Base-by-base conservation (phyloP, 2,329 filamentous ascomycete species). In the Pseudogymnoascus sp. region DNA sequence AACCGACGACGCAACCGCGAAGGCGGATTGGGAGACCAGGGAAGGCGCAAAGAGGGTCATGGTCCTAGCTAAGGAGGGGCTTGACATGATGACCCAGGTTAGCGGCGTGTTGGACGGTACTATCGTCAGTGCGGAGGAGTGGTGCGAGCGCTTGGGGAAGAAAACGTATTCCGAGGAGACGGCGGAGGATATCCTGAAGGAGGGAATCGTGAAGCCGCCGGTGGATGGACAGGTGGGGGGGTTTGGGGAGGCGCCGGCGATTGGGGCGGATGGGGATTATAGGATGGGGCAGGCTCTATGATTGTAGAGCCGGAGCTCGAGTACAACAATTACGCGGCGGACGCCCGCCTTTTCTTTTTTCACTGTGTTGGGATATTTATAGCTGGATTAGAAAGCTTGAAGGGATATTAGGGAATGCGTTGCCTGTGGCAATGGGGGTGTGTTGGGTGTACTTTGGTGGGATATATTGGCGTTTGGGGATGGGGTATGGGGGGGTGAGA, bases 81-180 rank as follows among this genome's bases (percentile, higher is more conserved):
- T 98, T 13, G 92, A 97, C 70, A 96, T 98, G 89, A 92, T 98
- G 82, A 84, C 86, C 0, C 92, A 97, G 74, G 92, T 99, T 61
- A 95, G 88, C 43, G 86, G 88, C 4, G 90, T 97, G 1, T 83
- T 98, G 7, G 90, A 96, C 69, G 90, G 92, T 62, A 98, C 95
- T 0, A 89, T 98, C 62, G 84, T 90, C 63, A 95, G 90, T 70
- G 95, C 95, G 0, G 93, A 98, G 76, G 86, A 88, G 70, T 98
- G 95, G 95, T 90, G 93, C 68, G 89, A 93, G 65, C 82, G 87
- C 19, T 80, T 96, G 65, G 90, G 90, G 10, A 80, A 68, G 19
- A 72, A 73, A 41, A 73, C 28, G 10, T 31, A 37, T 16, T 19
- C n/a, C 25, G 25, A 31, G 7, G 34, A 31, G 34, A 60, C 28